phyloP scores from a whole-genome alignment of 2,329 filamentous ascomycete species.

The Colletotrichum nymphaeae region DNA sequence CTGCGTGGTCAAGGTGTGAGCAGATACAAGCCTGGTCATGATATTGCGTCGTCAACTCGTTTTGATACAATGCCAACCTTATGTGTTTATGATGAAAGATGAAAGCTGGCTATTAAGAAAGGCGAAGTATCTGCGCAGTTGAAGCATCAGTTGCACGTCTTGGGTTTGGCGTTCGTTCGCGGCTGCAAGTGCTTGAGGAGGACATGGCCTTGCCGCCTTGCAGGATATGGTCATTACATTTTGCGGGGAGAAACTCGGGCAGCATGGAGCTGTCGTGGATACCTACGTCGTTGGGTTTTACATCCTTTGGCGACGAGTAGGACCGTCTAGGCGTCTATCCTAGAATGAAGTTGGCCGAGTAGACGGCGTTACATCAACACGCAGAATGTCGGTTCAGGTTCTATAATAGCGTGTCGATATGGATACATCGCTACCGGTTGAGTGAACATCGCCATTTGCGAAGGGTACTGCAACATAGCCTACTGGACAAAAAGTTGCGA shows the following conservation, averaged over 20 bases:
- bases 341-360: too few relatives aligned
- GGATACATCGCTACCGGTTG: too few relatives aligned
- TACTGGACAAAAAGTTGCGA: too few relatives aligned
- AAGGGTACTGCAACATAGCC: too few relatives aligned
- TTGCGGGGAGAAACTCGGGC: not conserved
- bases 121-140: constrained; percentile 20
- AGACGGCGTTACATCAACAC: too few relatives aligned
- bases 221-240: not conserved
- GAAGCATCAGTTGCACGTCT: constrained; percentile 31
- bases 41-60: too few relatives aligned
- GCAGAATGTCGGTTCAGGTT: too few relatives aligned
- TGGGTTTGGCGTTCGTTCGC: constrained; percentile 31
- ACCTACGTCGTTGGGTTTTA: not conserved
- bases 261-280: not conserved
- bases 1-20: too few relatives aligned
- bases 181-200: constrained; percentile 20
- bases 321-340: not conserved
- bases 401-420: too few relatives aligned
- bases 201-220: not conserved
- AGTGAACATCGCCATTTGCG: too few relatives aligned
- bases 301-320: not conserved
- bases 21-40: too few relatives aligned
- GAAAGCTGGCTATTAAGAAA: not conserved
- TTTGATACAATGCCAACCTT: not conserved
- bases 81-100: not conserved